A percentile compares a stretch with the other conserved stretches of the same genome.
phyloP scores from a whole-genome alignment of 352 stramenopile genomes.

The Pythium volutum region DNA sequence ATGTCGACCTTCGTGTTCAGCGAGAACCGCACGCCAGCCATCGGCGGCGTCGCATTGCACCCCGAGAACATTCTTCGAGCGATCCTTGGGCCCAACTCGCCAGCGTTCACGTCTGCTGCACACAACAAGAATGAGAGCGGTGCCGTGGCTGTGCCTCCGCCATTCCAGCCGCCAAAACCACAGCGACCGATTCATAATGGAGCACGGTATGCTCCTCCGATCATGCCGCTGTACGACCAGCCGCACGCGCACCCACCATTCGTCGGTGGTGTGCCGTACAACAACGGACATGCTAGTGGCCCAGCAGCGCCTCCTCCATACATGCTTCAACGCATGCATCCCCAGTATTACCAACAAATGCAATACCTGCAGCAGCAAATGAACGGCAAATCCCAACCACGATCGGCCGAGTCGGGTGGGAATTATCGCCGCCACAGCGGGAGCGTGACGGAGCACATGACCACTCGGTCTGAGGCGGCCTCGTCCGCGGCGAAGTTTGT shows the following conservation, averaged over 20 bases:
- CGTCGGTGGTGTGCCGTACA: constrained; percentile 12
- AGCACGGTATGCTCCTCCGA: neutral
- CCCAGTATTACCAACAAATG: constrained; percentile 13
- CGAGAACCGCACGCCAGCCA: constrained; percentile 50
- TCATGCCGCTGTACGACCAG: constrained; percentile 19
- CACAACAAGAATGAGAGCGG: constrained; percentile 4
- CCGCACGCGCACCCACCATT: constrained; percentile 1
- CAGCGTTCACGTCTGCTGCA: constrained; percentile 28
- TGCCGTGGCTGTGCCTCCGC: neutral
- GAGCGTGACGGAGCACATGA: constrained; percentile 64
- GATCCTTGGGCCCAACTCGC: constrained; percentile 55
- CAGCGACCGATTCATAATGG: neutral
- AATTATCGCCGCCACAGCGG: constrained; percentile 61
- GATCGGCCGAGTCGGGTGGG: constrained; percentile 6
- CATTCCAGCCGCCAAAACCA: constrained; percentile 13
- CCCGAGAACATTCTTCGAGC: constrained; percentile 76
- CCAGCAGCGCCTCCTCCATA: constrained; percentile 12
- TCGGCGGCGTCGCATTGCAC: constrained; percentile 69
- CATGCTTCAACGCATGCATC: constrained; percentile 22
- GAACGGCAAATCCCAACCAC: constrained; percentile 25
- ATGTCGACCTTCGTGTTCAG: constrained; percentile 50
- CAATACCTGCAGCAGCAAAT: constrained; percentile 27
- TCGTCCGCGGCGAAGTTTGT: constrained; percentile 41
- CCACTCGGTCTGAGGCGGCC: constrained; percentile 47
- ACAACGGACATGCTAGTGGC: neutral